A percentile compares a stretch with the other conserved stretches of the same genome.
phyloP scores from a whole-genome alignment of 2,329 filamentous ascomycete genomes.

The Cladosporium velox region DNA sequence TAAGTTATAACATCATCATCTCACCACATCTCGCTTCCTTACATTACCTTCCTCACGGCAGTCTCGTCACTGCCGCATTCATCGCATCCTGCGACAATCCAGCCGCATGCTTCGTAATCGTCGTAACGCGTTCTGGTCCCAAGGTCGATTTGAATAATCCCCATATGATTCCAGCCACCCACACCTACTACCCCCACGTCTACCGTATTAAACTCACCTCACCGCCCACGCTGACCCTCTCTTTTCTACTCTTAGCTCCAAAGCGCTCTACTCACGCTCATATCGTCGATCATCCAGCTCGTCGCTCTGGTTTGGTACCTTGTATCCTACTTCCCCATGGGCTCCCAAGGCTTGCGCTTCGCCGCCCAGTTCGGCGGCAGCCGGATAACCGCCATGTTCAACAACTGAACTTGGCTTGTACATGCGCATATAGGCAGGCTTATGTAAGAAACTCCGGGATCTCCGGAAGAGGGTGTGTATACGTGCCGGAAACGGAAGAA shows the following conservation, averaged over 20 bases:
- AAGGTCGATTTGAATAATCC: slow-evolving; percentile 3
- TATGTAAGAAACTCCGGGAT: not conserved
- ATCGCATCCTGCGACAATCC: slow-evolving; percentile 21
- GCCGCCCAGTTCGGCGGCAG: slow-evolving; percentile 83
- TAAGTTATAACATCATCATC: slow-evolving; percentile 56
- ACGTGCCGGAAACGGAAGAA: slow-evolving; percentile 1
- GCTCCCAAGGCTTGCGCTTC: slow-evolving; percentile 80
- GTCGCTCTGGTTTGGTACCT: slow-evolving; percentile 87
- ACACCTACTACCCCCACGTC: slow-evolving; percentile 12
- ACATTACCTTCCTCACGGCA: slow-evolving; percentile 14
- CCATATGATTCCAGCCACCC: not conserved
- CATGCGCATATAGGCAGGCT: slow-evolving; percentile 1
- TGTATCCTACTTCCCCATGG: slow-evolving; percentile 98
- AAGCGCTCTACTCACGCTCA: slow-evolving; percentile 79
- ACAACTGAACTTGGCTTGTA: slow-evolving; percentile 54
- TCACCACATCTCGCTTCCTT: slow-evolving; percentile 21
- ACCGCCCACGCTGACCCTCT: slow-evolving; percentile 18
- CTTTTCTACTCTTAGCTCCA: slow-evolving; percentile 62
- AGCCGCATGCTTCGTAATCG: slow-evolving; percentile 24
- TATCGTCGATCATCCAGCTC: slow-evolving; percentile 82
- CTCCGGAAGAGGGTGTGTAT: not conserved
- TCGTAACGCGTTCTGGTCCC: slow-evolving; percentile 7
- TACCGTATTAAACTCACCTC: slow-evolving; percentile 13
- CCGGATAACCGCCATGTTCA: slow-evolving; percentile 86
- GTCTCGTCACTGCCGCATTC: slow-evolving; percentile 21